A percentile compares a stretch with the other conserved stretches of the same genome.
phyloP scores from a whole-genome alignment of 495 filamentous ascomycete species.

The Amorphotheca resinae region DNA sequence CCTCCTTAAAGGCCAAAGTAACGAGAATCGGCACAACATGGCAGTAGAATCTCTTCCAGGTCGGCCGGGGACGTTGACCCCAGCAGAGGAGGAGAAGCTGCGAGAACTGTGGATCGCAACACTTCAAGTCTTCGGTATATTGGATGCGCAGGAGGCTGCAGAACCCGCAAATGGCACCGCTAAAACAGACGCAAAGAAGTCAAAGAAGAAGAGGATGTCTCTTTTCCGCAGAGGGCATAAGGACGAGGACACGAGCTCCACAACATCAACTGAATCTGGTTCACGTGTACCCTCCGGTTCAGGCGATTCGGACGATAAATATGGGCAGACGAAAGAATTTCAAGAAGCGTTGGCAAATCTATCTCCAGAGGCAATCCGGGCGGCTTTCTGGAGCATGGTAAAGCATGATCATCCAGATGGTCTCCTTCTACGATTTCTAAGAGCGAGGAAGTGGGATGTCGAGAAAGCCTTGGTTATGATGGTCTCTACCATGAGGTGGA shows the following conservation, averaged over 20 bases:
- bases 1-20: neutral
- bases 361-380: conserved; percentile 64
- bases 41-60: conserved; percentile 32
- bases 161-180: conserved; percentile 6
- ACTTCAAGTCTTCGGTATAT: conserved; percentile 61
- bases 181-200: conserved; percentile 37
- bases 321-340: conserved; percentile 80
- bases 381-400: conserved; percentile 87
- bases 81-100: conserved; percentile 79
- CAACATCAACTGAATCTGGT: conserved; percentile 18
- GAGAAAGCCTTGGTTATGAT: conserved; percentile 90
- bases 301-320: conserved; percentile 71
- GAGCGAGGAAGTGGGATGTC: conserved; percentile 93
- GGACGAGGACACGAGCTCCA: conserved; percentile 34
- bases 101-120: conserved; percentile 73
- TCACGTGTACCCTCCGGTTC: conserved; percentile 20
- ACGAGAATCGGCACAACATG: conserved; percentile 14
- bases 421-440: conserved; percentile 75
- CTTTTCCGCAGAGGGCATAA: conserved; percentile 51
- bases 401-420: conserved; percentile 92
- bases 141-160: conserved; percentile 14
- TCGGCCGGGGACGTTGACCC: conserved; percentile 74
- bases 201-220: conserved; percentile 55
- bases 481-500: conserved; percentile 89
- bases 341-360: conserved; percentile 63